Percentiles rank a stretch among this genome's conserved stretches.
Evolutionary conservation across 192 early-diverging fungal species (phyloP).

Genomic region (Coemansia sp.): DNA sequence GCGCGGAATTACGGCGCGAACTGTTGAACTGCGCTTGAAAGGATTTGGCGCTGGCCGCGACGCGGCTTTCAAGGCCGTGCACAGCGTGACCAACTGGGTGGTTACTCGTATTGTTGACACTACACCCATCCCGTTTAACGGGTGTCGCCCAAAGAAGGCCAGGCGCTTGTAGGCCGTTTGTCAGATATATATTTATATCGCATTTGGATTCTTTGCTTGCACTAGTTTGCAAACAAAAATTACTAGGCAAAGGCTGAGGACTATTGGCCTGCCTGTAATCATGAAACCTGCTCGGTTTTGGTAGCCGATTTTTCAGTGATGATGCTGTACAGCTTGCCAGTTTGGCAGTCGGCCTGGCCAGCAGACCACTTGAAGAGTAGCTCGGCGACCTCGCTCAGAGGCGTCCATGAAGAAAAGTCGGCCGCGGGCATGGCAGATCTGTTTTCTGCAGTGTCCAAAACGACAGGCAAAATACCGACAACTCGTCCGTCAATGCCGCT

Average conservation of each 20-base stretch:
- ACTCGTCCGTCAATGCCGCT: slow-evolving; percentile 77
- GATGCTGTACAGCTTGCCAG: slow-evolving; percentile 32
- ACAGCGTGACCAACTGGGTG: slow-evolving; percentile 68
- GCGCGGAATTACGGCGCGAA: slow-evolving; percentile 59
- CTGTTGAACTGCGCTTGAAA: slow-evolving; percentile 76
- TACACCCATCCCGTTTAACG: slow-evolving; percentile 87
- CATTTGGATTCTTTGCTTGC: background rate
- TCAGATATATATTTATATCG: background rate
- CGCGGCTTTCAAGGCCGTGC: slow-evolving; percentile 83
- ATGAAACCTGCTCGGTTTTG: slow-evolving; percentile 4
- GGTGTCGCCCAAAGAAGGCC: slow-evolving; percentile 84
- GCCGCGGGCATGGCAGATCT: slow-evolving; percentile 79
- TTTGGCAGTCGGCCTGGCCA: slow-evolving; percentile 14
- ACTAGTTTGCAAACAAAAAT: background rate
- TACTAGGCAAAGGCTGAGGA: background rate
- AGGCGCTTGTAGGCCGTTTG: slow-evolving; percentile 64
- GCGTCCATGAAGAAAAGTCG: slow-evolving; percentile 82
- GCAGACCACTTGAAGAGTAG: slow-evolving; percentile 32
- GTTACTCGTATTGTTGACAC: slow-evolving; percentile 76
- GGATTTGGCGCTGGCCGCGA: slow-evolving; percentile 90
- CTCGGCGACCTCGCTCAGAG: slow-evolving; percentile 63
- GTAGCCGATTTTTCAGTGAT: slow-evolving; percentile 21
- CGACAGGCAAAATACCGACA: slow-evolving; percentile 65
- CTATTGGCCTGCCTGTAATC: too few relatives aligned
- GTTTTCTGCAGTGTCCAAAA: slow-evolving; percentile 89